A percentile compares a stretch with the other conserved stretches of the same genome.
These are phyloP conservation scores for Cytospora piceicola DNA, from an alignment of 2,329 filamentous ascomycete genomes.

Conservation along the genomic window DNA sequence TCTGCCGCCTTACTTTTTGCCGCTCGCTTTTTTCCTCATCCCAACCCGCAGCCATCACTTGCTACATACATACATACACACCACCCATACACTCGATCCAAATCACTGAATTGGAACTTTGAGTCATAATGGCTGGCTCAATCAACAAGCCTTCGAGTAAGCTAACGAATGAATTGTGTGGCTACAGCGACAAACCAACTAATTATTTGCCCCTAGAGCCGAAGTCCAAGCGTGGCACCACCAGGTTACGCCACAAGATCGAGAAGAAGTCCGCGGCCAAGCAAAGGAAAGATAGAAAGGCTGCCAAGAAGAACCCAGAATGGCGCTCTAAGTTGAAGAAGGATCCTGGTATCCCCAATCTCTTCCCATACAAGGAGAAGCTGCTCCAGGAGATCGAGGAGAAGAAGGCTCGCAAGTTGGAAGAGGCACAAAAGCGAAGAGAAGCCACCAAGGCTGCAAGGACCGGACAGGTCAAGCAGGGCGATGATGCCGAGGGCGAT, in stretches of 20 bases:
- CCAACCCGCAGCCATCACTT: background rate
- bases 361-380: constrained; percentile 98
- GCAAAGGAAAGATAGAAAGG: constrained; percentile 86
- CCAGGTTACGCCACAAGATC: constrained; percentile 93
- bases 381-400: constrained; percentile 94
- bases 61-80: background rate
- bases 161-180: constrained; percentile 31
- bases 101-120: background rate
- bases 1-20: constrained; percentile 23
- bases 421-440: constrained; percentile 72
- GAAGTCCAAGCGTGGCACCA: constrained; percentile 88
- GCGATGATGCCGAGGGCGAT: constrained; percentile 50
- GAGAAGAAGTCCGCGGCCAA: constrained; percentile 89
- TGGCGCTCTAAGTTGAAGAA: constrained; percentile 96
- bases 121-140: constrained; percentile 53
- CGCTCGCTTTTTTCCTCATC: constrained; percentile 22
- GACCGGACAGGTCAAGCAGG: constrained; percentile 51
- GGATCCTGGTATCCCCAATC: constrained; percentile 94
- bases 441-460: constrained; percentile 73
- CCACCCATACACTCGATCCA: background rate
- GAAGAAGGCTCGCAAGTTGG: constrained; percentile 76
- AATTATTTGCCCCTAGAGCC: constrained; percentile 65
- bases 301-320: constrained; percentile 94
- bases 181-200: background rate
- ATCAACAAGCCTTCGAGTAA: constrained; percentile 60